A percentile compares a stretch with the other conserved stretches of the same genome.
phyloP scores from a whole-genome alignment of 2,329 filamentous ascomycete genomes.

The Metarhizium rileyi region DNA sequence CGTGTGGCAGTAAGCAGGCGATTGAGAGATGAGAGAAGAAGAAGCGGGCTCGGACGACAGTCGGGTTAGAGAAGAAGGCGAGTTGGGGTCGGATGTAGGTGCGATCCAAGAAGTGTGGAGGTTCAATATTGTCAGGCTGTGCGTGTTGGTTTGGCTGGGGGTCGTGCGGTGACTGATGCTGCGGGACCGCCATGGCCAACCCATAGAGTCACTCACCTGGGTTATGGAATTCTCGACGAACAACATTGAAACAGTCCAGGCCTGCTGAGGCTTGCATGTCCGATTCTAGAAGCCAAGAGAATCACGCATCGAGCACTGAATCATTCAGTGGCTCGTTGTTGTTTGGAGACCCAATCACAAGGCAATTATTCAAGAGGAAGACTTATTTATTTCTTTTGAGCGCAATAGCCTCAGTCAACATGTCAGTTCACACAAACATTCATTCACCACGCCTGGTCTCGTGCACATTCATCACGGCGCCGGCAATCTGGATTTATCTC shows the following conservation, averaged over 20 bases:
- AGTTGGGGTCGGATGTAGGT: background rate
- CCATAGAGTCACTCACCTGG: background rate
- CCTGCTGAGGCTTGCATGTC: background rate
- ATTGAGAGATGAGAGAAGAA: background rate
- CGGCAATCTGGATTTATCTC: background rate
- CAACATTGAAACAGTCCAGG: background rate
- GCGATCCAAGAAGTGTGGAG: slow-evolving; percentile 1
- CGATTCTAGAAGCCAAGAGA: slow-evolving; percentile 21
- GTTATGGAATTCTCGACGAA: background rate
- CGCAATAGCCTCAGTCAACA: too few species aligned
- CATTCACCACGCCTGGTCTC: slow-evolving; percentile 9
- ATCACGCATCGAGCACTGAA: slow-evolving; percentile 6
- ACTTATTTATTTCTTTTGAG: too few species aligned
- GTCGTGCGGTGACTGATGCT: slow-evolving; percentile 7
- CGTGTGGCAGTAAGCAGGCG: background rate
- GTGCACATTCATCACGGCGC: slow-evolving; percentile 10
- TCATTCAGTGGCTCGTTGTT: too few species aligned
- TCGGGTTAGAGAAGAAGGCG: background rate
- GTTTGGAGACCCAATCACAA: too few species aligned
- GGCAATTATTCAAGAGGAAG: too few species aligned
- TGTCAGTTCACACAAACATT: too few species aligned
- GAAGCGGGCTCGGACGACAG: background rate
- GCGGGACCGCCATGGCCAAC: background rate
- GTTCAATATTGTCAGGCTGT: background rate
- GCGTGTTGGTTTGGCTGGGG: background rate